Evolutionary conservation across 306 rosid genomes (phyloP).

Genomic region (Chamaecrista fasciculata): DNA sequence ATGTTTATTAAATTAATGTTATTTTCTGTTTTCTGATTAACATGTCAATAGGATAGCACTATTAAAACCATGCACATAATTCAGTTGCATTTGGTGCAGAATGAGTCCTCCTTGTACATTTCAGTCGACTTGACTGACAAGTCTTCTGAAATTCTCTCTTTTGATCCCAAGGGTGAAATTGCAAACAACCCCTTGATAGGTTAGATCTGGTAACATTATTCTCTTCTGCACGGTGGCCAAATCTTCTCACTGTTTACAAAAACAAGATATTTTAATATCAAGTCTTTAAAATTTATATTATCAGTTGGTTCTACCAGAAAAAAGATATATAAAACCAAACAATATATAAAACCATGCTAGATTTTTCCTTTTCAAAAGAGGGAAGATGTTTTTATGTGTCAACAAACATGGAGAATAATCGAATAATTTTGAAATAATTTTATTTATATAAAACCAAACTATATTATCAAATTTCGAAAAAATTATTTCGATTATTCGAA

Average conservation of each 20-base stretch:
- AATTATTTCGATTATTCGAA: too few species aligned
- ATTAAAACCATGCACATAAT: too few species aligned
- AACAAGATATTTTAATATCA: conserved; percentile 13
- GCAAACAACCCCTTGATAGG: background rate
- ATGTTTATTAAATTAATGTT: too few species aligned
- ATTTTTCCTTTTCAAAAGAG: background rate
- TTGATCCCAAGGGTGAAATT: background rate
- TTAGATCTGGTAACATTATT: conserved; percentile 22
- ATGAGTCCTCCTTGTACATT: conserved; percentile 22
- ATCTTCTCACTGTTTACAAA: conserved; percentile 36
- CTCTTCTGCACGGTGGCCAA: conserved; percentile 22
- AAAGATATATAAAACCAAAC: background rate
- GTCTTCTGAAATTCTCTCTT: background rate
- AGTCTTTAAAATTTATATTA: background rate
- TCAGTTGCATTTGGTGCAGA: conserved; percentile 24
- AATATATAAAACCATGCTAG: background rate
- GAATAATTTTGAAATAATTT: too few species aligned
- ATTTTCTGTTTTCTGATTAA: too few species aligned
- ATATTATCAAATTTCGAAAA: too few species aligned
- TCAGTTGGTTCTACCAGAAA: background rate
- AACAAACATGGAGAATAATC: background rate
- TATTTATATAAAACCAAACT: too few species aligned
- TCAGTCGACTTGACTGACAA: conserved; percentile 20
- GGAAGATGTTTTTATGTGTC: background rate
- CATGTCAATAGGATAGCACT: too few species aligned